Evolutionary conservation across 805 yeast genomes (phyloP).

Genomic region (Blastobotrys parvus): DNA sequence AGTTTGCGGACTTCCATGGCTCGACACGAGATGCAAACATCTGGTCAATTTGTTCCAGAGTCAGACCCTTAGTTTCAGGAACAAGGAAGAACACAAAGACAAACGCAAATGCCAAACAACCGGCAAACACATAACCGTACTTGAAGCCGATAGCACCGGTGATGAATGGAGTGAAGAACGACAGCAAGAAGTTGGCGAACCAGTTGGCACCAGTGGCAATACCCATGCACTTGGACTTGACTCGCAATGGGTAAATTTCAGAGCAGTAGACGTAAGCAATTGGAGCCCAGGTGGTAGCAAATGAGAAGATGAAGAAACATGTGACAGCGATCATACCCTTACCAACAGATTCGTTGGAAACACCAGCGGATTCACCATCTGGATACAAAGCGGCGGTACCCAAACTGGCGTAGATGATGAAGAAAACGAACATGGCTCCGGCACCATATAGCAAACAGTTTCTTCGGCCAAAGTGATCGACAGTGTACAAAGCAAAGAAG

Average conservation of each 20-base stretch:
- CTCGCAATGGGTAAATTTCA: slow-evolving; percentile 50
- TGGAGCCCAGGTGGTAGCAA: slow-evolving; percentile 54
- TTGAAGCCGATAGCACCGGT: slow-evolving; percentile 53
- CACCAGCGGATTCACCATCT: slow-evolving; percentile 22
- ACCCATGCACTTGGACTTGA: slow-evolving; percentile 60
- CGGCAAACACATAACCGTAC: slow-evolving; percentile 57
- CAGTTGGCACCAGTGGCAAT: slow-evolving; percentile 39
- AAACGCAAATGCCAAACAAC: slow-evolving; percentile 49
- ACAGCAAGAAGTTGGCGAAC: slow-evolving; percentile 43
- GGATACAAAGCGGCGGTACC: slow-evolving; percentile 37
- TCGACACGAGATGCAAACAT: slow-evolving; percentile 14
- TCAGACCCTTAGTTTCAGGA: slow-evolving; percentile 72
- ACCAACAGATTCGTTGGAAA: slow-evolving; percentile 34
- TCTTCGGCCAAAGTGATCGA: slow-evolving; percentile 47
- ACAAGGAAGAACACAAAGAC: slow-evolving; percentile 67
- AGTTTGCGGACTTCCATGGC: slow-evolving; percentile 9
- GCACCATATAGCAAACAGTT: slow-evolving; percentile 39
- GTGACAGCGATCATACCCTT: slow-evolving; percentile 47
- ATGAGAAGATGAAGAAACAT: slow-evolving; percentile 43
- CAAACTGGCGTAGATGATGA: slow-evolving; percentile 42
- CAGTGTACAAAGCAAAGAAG: slow-evolving; percentile 38
- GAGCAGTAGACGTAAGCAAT: slow-evolving; percentile 65
- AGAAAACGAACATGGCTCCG: slow-evolving; percentile 41
- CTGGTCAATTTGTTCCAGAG: slow-evolving; percentile 62
- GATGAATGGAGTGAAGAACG: slow-evolving; percentile 63